Percentiles rank a stretch among this genome's conserved stretches.
Conservation (phyloP, 371 early-diverging fungal species). For the Mortierella sp. region DNA sequence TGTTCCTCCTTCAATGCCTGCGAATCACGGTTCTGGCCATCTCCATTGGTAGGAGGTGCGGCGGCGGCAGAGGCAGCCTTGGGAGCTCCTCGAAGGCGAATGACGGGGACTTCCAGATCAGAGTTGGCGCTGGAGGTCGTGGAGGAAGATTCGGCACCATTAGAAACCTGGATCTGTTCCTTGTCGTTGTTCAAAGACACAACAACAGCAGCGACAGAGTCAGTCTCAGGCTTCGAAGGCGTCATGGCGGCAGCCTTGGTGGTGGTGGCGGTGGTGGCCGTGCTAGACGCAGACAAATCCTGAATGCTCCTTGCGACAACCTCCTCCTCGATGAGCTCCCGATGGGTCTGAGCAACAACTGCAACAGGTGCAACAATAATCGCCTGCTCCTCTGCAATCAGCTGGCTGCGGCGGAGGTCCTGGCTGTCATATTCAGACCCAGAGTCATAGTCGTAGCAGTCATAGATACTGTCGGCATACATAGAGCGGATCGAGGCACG, state of each 20-base stretch:
- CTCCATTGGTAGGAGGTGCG: neutral
- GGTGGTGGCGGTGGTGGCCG: neutral
- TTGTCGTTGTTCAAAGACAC: neutral
- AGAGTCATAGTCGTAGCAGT: slow-evolving; percentile 55
- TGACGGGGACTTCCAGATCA: slow-evolving; percentile 10
- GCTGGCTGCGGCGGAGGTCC: slow-evolving; percentile 17
- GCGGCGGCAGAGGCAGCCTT: neutral
- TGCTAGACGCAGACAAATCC: neutral
- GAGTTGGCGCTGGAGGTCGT: neutral
- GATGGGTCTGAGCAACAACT: neutral
- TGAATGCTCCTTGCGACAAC: slow-evolving; percentile 8
- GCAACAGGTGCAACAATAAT: neutral
- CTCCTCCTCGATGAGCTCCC: neutral
- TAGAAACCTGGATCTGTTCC: neutral
- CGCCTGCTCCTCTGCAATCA: neutral
- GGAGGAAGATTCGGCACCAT: neutral
- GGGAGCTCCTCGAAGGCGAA: slow-evolving; percentile 1
- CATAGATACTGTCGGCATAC: slow-evolving; percentile 57
- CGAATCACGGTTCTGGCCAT: neutral
- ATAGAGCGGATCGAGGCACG: slow-evolving; percentile 47
- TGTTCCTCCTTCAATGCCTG: slow-evolving; percentile 37
- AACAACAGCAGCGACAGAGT: neutral
- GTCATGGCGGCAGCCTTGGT: neutral
- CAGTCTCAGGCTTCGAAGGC: neutral
- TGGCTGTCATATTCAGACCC: slow-evolving; percentile 38